phyloP scores from a whole-genome alignment of 225 moss, liverwort and hornwort species.

The Rhytidiadelphus loreus region DNA sequence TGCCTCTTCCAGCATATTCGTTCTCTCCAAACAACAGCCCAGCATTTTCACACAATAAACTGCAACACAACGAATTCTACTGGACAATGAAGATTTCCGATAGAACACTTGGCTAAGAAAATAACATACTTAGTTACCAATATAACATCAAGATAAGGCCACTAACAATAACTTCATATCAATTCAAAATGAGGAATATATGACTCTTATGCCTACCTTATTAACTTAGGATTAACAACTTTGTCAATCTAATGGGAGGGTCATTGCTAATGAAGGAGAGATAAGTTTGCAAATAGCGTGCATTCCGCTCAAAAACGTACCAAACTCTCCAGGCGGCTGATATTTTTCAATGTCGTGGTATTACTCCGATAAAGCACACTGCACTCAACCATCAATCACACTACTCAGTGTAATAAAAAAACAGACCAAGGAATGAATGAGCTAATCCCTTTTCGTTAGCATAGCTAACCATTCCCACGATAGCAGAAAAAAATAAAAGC shows the following conservation, averaged over 20 bases:
- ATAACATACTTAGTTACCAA: not conserved
- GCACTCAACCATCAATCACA: not conserved
- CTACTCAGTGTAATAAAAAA: not conserved
- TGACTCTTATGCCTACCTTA: not conserved
- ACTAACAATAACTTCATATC: not conserved
- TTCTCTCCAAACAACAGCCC: not conserved
- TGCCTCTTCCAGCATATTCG: not conserved
- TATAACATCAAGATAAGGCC: not conserved
- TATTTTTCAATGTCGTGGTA: constrained; percentile 50
- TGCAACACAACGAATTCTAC: not conserved
- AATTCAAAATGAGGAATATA: not conserved
- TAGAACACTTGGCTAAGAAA: not conserved
- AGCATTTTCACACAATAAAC: not conserved
- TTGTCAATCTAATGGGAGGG: not conserved
- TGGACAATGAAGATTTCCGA: not conserved
- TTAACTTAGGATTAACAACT: not conserved
- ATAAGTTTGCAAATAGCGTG: not conserved
- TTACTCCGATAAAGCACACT: constrained; percentile 71
- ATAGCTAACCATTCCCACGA: not conserved
- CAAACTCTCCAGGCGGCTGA: constrained; percentile 49
- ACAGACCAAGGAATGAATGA: not conserved
- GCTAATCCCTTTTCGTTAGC: not conserved
- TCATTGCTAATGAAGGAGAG: not conserved
- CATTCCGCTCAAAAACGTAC: constrained; percentile 13
- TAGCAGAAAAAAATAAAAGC: not conserved